Evolutionary conservation across 345 rosid species (phyloP).

Genomic region (Pistacia atlantica): DNA sequence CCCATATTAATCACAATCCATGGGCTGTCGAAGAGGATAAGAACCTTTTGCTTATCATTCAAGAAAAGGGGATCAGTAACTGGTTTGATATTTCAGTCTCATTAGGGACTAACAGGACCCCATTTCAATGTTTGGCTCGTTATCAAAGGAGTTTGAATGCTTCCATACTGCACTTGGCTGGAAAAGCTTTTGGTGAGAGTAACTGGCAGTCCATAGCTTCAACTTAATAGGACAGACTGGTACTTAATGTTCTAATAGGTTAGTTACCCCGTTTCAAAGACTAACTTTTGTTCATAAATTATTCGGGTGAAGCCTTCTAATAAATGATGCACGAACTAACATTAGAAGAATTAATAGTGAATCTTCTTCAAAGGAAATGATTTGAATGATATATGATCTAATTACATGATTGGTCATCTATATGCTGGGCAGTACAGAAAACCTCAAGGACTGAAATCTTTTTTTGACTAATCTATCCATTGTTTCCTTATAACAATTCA

Average conservation of each 20-base stretch:
- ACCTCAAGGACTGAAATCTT: too few species aligned
- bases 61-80: slow-evolving; percentile 58
- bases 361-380: not conserved
- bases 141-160: slow-evolving; percentile 87
- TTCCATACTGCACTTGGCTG: slow-evolving; percentile 63
- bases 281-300: not conserved
- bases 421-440: too few species aligned
- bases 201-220: slow-evolving; percentile 93
- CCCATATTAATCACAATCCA: slow-evolving; percentile 56
- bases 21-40: slow-evolving; percentile 84
- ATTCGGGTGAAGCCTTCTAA: not conserved
- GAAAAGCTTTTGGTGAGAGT: slow-evolving; percentile 63
- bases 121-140: slow-evolving; percentile 82
- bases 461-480: not conserved
- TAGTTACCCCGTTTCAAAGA: slow-evolving; percentile 32
- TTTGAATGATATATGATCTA: not conserved
- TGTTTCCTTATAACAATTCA: not conserved
- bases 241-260: slow-evolving; percentile 90
- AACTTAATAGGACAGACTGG: slow-evolving; percentile 72
- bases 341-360: not conserved
- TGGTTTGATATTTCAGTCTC: slow-evolving; percentile 74
- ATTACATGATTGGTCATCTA: not conserved
- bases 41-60: slow-evolving; percentile 55
- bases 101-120: slow-evolving; percentile 77
- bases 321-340: not conserved